Base-by-base conservation (phyloP, 108 stramenopile species). In the Cyclotella kingstonii region DNA sequence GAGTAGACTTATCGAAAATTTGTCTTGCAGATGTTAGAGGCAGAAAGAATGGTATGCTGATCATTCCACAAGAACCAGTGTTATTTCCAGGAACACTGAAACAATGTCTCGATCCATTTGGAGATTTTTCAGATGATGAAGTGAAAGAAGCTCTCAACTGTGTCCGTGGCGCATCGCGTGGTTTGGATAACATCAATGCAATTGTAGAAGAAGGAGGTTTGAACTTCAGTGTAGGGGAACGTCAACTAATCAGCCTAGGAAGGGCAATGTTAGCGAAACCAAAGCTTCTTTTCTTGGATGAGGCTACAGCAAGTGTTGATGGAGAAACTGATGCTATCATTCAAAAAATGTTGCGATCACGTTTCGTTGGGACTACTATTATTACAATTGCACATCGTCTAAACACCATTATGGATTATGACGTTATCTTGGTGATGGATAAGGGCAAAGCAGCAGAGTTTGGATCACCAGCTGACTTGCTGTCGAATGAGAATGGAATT, bases 1-100 rank as follows among this genome's bases (percentile, higher is more conserved):
- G 93, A 6, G 64, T 85, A 0, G 90, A 95, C 63, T 45, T 97
- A 10, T 63, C 61, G n/a, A 71, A 30, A 21, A 42, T 94, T 1
- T 70, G 81, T 12, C 78, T 94, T 27, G 68, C 77, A 9, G 86
- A 91, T 63, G 87, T 94, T 2, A 72, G 93, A 39, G 89, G 89
- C 2, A 70, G 93, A 22, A 27, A 41, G 15, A 70, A 73, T 50
- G 74, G 86, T 2, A 86, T 90, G 84, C 40, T 70, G 0, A 97
- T 99, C 48, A 95, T 99, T 36, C 97, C 97, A n/a, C 98, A 99
- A 66, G 94, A 96, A 41, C 96, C 96, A 6, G 91, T 96, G 25
- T 54, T 99, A 18, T 92, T 96, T 54, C 81, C 90, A 3, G 94
- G 95, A 10, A 91, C 91, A 22, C 57, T 99, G 8, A 76, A 95